Percentiles rank a stretch among this genome's conserved stretches.
phyloP scores from a whole-genome alignment of 805 yeast genomes.

The Sugiyamaella qingdaonensis region DNA sequence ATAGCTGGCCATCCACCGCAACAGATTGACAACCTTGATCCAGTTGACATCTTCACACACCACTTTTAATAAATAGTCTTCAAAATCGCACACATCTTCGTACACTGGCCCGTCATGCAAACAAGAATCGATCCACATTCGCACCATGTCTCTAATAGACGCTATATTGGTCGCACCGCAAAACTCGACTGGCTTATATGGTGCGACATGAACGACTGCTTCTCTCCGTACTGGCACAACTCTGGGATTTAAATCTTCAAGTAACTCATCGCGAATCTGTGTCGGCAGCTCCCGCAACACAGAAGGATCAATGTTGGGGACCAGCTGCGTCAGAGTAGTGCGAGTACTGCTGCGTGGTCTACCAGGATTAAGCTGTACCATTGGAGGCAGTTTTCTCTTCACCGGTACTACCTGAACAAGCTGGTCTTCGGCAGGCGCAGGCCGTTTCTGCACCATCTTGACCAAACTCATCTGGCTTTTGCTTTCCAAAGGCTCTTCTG shows the following conservation, averaged over 20 bases:
- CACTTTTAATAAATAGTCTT: slow-evolving; percentile 30
- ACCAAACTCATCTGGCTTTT: not conserved
- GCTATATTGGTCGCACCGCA: slow-evolving; percentile 33
- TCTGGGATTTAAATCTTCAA: not conserved
- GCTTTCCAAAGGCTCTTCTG: not conserved
- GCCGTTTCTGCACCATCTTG: not conserved
- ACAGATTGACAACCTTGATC: slow-evolving; percentile 4
- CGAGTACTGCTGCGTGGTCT: slow-evolving; percentile 6
- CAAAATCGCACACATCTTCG: slow-evolving; percentile 39
- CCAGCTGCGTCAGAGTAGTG: slow-evolving; percentile 12
- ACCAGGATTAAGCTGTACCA: slow-evolving; percentile 4
- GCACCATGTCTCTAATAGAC: slow-evolving; percentile 35
- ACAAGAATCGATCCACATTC: slow-evolving; percentile 38
- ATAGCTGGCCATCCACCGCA: not conserved
- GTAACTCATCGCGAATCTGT: slow-evolving; percentile 60
- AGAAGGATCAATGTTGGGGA: slow-evolving; percentile 52
- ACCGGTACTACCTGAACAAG: not conserved
- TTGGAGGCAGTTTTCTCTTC: not conserved
- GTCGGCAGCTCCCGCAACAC: slow-evolving; percentile 63
- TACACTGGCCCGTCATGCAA: slow-evolving; percentile 31
- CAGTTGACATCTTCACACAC: slow-evolving; percentile 10
- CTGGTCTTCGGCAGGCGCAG: not conserved
- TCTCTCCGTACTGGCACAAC: too few species aligned
- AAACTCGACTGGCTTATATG: slow-evolving; percentile 31
- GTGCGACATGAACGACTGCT: not conserved